phyloP scores from a whole-genome alignment of 805 yeast genomes.

The Yarrowia phangngaensis region DNA sequence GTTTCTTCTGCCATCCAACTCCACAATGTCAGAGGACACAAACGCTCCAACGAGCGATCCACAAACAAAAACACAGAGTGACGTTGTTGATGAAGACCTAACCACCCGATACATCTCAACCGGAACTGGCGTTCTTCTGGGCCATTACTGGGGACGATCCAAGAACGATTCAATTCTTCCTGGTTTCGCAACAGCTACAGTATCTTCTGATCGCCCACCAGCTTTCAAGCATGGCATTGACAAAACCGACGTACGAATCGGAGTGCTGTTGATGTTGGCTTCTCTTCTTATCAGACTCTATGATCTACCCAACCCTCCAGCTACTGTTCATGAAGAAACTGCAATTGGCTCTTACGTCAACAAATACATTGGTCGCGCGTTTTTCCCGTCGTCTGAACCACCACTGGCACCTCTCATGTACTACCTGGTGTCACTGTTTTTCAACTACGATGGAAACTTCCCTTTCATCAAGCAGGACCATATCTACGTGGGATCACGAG shows the following conservation, averaged over 20 bases:
- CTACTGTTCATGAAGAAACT: conserved; percentile 30
- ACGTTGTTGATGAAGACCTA: neutral
- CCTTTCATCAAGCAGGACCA: conserved; percentile 38
- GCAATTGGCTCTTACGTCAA: conserved; percentile 30
- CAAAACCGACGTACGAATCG: conserved; percentile 1
- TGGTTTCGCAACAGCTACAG: conserved; percentile 1
- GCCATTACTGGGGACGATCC: conserved; percentile 23
- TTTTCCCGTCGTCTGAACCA: conserved; percentile 55
- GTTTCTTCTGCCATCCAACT: no score
- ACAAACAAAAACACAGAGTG: no score
- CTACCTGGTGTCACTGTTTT: conserved; percentile 42
- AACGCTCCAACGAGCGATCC: no score
- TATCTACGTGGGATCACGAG: conserved; percentile 30
- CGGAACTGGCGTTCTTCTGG: conserved; percentile 21
- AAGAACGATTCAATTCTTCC: conserved; percentile 5
- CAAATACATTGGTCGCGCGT: conserved; percentile 48
- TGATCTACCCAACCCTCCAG: conserved; percentile 28
- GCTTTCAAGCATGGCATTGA: neutral
- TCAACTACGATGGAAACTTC: conserved; percentile 44
- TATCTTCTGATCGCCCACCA: conserved; percentile 9
- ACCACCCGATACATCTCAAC: conserved; percentile 2
- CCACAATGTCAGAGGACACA: no score
- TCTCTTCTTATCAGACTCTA: conserved; percentile 25
- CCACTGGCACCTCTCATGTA: conserved; percentile 50
- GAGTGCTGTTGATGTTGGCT: neutral